Conservation (phyloP, 179 eudicot species). For the Heliamphora pulchella region DNA sequence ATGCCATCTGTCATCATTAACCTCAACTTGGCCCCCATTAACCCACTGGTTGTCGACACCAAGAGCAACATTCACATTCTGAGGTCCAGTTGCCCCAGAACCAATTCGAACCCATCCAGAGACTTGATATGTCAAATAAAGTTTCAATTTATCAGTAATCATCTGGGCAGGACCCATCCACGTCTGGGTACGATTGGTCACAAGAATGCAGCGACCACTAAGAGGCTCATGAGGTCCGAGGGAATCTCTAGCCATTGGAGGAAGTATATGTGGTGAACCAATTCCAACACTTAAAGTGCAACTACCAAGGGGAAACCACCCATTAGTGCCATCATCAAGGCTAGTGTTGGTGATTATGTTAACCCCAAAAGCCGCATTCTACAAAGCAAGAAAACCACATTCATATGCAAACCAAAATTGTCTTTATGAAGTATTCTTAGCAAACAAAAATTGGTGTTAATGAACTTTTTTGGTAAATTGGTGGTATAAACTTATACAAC, state of each 20-base stretch:
- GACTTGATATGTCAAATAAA: slow-evolving; percentile 75
- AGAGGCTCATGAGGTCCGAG: slow-evolving; percentile 57
- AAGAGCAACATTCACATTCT: slow-evolving; percentile 61
- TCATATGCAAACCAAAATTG: no score
- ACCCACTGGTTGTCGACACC: slow-evolving; percentile 85
- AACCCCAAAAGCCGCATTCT: slow-evolving; percentile 58
- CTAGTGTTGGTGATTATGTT: slow-evolving; percentile 67
- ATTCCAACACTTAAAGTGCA: slow-evolving; percentile 50
- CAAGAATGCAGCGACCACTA: slow-evolving; percentile 65
- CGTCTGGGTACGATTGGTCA: slow-evolving; percentile 64
- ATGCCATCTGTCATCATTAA: slow-evolving; percentile 55
- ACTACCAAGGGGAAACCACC: slow-evolving; percentile 78
- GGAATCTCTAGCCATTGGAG: slow-evolving; percentile 69
- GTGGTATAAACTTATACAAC: neutral
- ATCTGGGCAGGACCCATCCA: slow-evolving; percentile 99
- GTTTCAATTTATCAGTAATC: slow-evolving; percentile 64
- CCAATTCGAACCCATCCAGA: slow-evolving; percentile 85
- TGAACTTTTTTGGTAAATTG: neutral
- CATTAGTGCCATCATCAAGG: slow-evolving; percentile 59
- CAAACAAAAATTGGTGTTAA: neutral
- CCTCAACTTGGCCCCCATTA: slow-evolving; percentile 74
- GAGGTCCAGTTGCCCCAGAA: slow-evolving; percentile 48
- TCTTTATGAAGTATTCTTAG: neutral
- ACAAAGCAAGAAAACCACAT: neutral
- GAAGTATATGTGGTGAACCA: slow-evolving; percentile 78